Evolutionary conservation across 768 basidiomycete genomes (phyloP).

Genomic region (Mycena venus): DNA sequence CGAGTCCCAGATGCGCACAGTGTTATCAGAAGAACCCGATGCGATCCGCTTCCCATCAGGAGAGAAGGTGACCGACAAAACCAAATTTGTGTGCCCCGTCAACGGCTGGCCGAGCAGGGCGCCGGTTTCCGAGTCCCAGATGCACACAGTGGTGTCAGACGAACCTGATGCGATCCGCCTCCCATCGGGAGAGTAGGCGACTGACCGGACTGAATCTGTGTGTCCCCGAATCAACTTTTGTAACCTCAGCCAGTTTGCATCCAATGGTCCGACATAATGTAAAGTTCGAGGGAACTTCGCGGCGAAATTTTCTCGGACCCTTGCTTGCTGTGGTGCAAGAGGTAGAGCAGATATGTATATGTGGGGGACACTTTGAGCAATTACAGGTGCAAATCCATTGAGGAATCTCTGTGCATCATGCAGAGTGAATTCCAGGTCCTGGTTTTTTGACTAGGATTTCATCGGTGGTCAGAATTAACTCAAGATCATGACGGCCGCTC

Average conservation of each 20-base stretch:
- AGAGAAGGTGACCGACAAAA: background rate
- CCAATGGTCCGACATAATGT: background rate
- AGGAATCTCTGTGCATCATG: conserved; percentile 1
- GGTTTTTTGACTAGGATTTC: background rate
- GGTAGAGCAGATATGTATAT: conserved; percentile 6
- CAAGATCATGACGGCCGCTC: background rate
- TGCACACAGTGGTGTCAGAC: too few relatives aligned
- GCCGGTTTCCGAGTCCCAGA: background rate
- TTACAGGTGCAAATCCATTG: background rate
- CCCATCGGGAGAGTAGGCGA: conserved; percentile 10
- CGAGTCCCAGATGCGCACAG: background rate
- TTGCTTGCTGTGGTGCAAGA: background rate
- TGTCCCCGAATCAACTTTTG: background rate
- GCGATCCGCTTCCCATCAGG: background rate
- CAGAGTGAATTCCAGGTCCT: background rate
- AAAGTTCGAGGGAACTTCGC: background rate
- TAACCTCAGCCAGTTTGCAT: background rate
- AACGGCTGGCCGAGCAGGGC: background rate
- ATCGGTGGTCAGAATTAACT: background rate
- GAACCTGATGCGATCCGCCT: conserved; percentile 1
- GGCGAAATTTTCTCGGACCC: background rate
- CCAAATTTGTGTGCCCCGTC: background rate
- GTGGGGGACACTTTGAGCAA: background rate
- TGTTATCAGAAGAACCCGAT: background rate
- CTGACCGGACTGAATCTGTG: background rate